phyloP scores from a whole-genome alignment of 2,329 filamentous ascomycete genomes.

The Sporothrix inflata region DNA sequence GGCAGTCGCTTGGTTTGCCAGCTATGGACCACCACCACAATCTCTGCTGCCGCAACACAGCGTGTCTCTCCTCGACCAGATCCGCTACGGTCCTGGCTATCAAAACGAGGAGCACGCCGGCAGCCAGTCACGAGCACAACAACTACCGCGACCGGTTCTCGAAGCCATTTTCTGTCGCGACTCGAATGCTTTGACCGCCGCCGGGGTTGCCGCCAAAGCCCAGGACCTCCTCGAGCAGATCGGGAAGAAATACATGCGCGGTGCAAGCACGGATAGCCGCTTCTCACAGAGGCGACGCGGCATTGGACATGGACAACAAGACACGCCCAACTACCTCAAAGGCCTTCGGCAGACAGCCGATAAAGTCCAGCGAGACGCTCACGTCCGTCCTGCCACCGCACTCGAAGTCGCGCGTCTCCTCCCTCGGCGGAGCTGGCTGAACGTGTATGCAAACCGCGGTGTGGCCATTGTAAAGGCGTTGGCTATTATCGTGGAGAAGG shows the following conservation, averaged over 20 bases:
- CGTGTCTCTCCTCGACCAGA: slow-evolving; percentile 24
- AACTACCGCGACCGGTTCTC: background rate
- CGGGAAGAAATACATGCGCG: background rate
- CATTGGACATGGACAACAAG: background rate
- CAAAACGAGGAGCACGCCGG: background rate
- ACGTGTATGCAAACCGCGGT: slow-evolving; percentile 22
- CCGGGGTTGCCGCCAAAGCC: slow-evolving; percentile 21
- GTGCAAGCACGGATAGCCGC: background rate
- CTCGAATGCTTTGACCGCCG: slow-evolving; percentile 3
- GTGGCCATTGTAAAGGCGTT: slow-evolving; percentile 24
- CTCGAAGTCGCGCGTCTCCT: slow-evolving; percentile 22
- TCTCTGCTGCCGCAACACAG: slow-evolving; percentile 32
- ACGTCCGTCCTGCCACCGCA: slow-evolving; percentile 20
- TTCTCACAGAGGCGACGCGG: background rate
- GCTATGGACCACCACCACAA: slow-evolving; percentile 31
- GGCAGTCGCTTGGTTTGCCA: slow-evolving; percentile 30
- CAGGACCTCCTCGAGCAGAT: slow-evolving; percentile 20
- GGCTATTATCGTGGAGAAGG: background rate
- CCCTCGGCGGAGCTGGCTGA: slow-evolving; percentile 16
- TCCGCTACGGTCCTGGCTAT: background rate
- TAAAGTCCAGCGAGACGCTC: background rate
- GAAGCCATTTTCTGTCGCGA: slow-evolving; percentile 34
- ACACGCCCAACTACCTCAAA: background rate
- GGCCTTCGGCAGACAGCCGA: background rate
- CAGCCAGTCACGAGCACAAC: background rate